Evolutionary conservation across 208 protist species (phyloP).

Genomic region (Acanthamoeba divionensis): DNA sequence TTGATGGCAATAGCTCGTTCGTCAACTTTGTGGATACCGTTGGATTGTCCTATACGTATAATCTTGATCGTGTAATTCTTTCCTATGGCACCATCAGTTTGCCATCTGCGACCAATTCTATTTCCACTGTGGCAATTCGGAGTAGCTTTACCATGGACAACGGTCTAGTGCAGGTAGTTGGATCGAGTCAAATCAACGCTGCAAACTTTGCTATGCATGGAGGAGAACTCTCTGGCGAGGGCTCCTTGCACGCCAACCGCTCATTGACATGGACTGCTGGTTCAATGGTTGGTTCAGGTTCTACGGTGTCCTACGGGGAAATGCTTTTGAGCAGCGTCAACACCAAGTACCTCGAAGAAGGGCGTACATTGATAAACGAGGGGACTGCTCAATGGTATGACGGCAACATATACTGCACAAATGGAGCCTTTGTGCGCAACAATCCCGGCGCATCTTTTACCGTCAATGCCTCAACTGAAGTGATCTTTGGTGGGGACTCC

Average conservation of each 20-base stretch:
- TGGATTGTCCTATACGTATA: no score
- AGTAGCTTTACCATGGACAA: background rate
- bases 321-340: conserved; percentile 16
- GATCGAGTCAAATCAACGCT: no score
- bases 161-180: no score
- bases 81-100: conserved; percentile 20
- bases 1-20: background rate
- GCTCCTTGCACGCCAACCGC: conserved; percentile 4
- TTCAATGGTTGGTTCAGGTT: conserved; percentile 1
- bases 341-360: background rate
- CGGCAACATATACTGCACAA: background rate
- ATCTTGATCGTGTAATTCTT: no score
- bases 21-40: background rate
- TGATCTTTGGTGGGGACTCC: background rate
- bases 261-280: conserved; percentile 26
- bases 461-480: background rate
- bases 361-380: conserved; percentile 2
- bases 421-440: background rate
- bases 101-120: background rate
- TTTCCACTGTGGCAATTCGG: background rate
- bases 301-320: conserved; percentile 13
- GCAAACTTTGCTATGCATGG: no score
- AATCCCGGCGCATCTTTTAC: background rate
- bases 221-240: background rate
- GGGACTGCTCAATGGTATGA: background rate